Evolutionary conservation across 345 rosid species (phyloP), one percentile per base, ranked within the genome.

Genomic region (Draba incana): DNA sequence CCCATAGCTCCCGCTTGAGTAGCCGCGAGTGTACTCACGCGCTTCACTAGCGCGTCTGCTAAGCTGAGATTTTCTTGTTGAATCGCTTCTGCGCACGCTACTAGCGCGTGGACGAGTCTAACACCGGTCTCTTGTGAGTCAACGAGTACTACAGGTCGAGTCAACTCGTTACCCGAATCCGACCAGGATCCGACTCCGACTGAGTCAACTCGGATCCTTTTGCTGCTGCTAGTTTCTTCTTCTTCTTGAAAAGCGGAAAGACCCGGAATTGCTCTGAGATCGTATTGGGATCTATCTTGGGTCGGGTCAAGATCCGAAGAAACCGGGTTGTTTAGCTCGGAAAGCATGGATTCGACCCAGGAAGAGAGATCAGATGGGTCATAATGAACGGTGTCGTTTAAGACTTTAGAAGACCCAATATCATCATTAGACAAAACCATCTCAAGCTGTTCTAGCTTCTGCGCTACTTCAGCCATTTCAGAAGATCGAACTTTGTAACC

Each of bases 91-190:
- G 96, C 97, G 67, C 96, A 92, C 27, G 86, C 84, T 79, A 88
- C 78, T 69, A 90, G 67, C 81, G 76, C 70, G 71, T 89, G 96
- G 2, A 92, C 98, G 2, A 92, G 81, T 69, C 80, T 74, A 12
- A 92, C 91, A 31, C 92, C 95, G 38, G 92, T 82, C 62, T 89
- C 95, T 64, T 92, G 94, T 66, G 94, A 85, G 82, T 90, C 94
- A 10, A 90, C 72, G 38, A 92, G 77, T 5, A 92, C 83, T 4
- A 90, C 83, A 1, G 90, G 78, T 2, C 92, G 89, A 61, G 90
- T 62, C 31, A 13, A 76, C 25, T 76, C 85, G 3, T 52, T 2
- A 0, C 45, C 12, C 6, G 68, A 2, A 8, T 60, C 55, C 30
- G 60, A 14, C 6, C 61, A 44, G n/a, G 81, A 51, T 51, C 64